Evolutionary conservation across 306 rosid genomes (phyloP), one percentile per base, ranked within the genome.

Genomic region (Inga leiocalycina): DNA sequence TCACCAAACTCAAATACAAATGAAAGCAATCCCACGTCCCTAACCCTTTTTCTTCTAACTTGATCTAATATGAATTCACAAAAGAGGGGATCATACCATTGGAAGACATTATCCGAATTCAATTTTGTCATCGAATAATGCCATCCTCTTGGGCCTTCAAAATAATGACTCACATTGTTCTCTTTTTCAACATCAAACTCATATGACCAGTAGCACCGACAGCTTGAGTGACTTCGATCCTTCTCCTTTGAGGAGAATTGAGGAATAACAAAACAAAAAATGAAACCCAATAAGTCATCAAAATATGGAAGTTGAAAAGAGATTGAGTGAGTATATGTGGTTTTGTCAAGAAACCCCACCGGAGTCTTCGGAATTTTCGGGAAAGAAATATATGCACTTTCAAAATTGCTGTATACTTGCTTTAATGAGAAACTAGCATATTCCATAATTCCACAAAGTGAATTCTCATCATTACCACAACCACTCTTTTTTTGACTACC

Each of bases 41-140:
- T 3, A 11, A 10, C 61, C 15, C 24, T 7, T 14, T 9, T 10
- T 17, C 44, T 32, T 74, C 62, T 16, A 74, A 49, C 4, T 8
- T 32, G 1, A n/a, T 32, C 64, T 34, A 74, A 1, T 49, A 74
- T 49, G 27, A 30, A 9, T 3, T 76, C 85, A 76, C 32, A 82
- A 24, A 24, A 56, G 54, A 68, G 74, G 66, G 86, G 84, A 83
- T 86, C 89, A 54, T 83, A 83, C 86, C 86, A 86, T 8, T 43
- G 54, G 30, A 22, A 57, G 30, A 44, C 59, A 24, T 59, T 6
- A 44, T 44, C 59, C 1, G 72, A 77, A 62, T 62, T 62, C 27
- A 62, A 77, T 8, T 44, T 19, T 15, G 1, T 43, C 44, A 30
- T 3, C 3, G 44, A 49, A 74, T 49, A 49, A 74, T 74, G 62